Base-by-base conservation (phyloP, 257 asterid species). In the Solanum commersonii region DNA sequence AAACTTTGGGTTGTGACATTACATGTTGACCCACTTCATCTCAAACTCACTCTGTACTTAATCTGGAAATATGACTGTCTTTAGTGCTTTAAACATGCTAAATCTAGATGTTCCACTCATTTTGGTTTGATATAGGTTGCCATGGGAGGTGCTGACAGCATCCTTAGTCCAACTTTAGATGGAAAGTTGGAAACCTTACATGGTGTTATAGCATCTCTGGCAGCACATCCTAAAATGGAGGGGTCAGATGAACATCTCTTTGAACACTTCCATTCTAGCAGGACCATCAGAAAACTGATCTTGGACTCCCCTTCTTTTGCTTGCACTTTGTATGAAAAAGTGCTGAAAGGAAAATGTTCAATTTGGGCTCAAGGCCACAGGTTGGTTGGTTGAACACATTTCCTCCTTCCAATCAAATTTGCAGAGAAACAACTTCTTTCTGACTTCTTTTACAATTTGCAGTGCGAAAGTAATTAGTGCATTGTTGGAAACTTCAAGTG, bases 291-390 rank as follows among this genome's bases (percentile, higher is more conserved):
- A 85, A 95, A 94, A 89, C 94, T 96, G 3, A 90, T 96, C 59
- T 91, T 95, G 11, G 96, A 95, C 83, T 95, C 98, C 93, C 98
- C 99, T 22, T 88, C 86, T 34, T 96, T 96, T 59, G 98, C 99
- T 70, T 88, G 92, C 46, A 89, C 88, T 16, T 94, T 97, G 33
- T 95, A 98, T 96, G 94, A 93, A 89, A 94, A 90, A 78, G 97
- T 97, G 86, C 91, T 97, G 73, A 90, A 92, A 90, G 98, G 99
- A 44, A 94, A 92, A 65, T 93, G 98, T 79, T 92, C 91, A 74
- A 78, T 79, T 38, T 94, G 93, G 98, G 95, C 92, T 60, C 94
- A 96, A 88, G 99, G 99, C 49, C 98, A 94, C 94, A 94, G 98
- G 99, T 97, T 89, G 72, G 87, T 60, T 40, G 35, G 82, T 37